Percentiles rank a stretch among this genome's conserved stretches.
phyloP scores from a whole-genome alignment of 805 yeast genomes.

The Hanseniaspora jakobsenii region DNA sequence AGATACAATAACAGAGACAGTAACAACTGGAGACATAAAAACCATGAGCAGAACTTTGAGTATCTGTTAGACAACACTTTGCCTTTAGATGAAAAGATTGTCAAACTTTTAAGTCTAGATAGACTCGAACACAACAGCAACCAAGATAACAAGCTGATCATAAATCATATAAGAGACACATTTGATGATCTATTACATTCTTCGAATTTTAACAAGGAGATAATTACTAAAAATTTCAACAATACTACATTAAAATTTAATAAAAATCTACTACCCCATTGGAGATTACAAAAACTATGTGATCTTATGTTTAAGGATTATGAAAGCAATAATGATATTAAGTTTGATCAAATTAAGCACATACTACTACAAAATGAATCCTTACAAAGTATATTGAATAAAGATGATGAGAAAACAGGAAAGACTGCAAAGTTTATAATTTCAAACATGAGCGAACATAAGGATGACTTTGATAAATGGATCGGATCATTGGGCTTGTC shows the following conservation, averaged over 20 bases:
- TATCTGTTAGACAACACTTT: slow-evolving; percentile 1
- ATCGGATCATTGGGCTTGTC: slow-evolving; percentile 5
- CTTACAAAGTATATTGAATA: background rate
- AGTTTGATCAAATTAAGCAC: background rate
- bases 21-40: background rate
- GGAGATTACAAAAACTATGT: slow-evolving; percentile 10
- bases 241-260: slow-evolving; percentile 1
- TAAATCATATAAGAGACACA: background rate
- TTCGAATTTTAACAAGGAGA: background rate
- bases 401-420: background rate
- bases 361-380: background rate
- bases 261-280: slow-evolving; percentile 4
- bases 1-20: slow-evolving; percentile 19
- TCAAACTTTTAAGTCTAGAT: slow-evolving; percentile 3
- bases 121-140: background rate
- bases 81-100: slow-evolving; percentile 6
- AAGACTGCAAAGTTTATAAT: slow-evolving; percentile 5
- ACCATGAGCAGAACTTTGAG: background rate
- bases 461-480: slow-evolving; percentile 1
- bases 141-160: slow-evolving; percentile 1
- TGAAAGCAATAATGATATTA: slow-evolving; percentile 6
- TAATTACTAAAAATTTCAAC: background rate
- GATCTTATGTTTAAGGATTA: slow-evolving; percentile 3
- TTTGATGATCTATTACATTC: background rate
- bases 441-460: background rate